Evolutionary conservation across 176 grass and related monocot genomes (phyloP), one percentile per base, ranked within the genome.

Genomic region (Rhipidocladum racemiflorum): DNA sequence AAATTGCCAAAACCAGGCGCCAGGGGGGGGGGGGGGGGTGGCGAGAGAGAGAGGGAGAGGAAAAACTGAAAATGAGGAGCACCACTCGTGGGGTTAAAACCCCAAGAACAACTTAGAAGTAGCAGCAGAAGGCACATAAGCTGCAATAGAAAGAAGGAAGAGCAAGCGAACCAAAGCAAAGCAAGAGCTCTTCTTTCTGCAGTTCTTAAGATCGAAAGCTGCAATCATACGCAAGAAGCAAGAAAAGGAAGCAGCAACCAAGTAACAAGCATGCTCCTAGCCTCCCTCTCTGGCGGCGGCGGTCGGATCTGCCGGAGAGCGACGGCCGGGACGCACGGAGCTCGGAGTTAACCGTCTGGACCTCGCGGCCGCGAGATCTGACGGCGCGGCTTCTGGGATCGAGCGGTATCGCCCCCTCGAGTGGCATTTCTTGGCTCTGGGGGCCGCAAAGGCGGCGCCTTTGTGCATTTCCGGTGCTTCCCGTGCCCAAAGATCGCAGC

Each of bases 11-110:
- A 53, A 53, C 18, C 2, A 21, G 6, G 7, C 6, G 20, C 18
- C 2, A 21, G 6, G 7, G 17, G 20, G 0, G 39, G 55, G 48
- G 18, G 71, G n/a, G n/a, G n/a, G n/a, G n/a, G n/a, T n/a, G n/a
- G 59, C 61, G 32, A 66, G 82, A 25, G 65, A 36, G 28, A 69
- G 28, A 20, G 36, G 5, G 9, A 20, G 68, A 29, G 57, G 57
- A 51, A 68, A 61, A 46, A 40, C 34, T 34, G 65, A 79, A 49
- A 67, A 32, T 50, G 63, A 69, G 61, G 35, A 88, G 78, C 86
- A 72, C 79, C 84, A 87, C 89, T 94, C 92, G 89, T 91, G 92
- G 84, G 89, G 84, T 94, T 89, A 91, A 91, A 94, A 88, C 89
- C 92, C 92, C 88, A 73, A 90, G 91, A 70, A 88, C 50, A 86